Percentiles rank a stretch among this genome's conserved stretches.
phyloP scores from a whole-genome alignment of 345 rosid species.

The Syzygium grande region DNA sequence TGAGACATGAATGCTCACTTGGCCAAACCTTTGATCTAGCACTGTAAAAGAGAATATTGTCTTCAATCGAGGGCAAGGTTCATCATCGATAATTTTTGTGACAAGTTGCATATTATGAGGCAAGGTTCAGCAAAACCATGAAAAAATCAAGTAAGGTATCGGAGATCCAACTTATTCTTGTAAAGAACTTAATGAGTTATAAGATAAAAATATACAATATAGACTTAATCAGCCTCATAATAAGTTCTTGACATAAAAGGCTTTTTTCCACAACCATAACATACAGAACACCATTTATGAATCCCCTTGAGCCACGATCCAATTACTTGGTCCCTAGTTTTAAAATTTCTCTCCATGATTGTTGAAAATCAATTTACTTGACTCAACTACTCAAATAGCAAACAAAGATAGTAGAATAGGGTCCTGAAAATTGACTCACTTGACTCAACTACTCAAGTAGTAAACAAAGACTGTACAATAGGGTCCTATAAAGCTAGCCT shows the following conservation, averaged over 20 bases:
- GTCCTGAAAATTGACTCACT: not conserved
- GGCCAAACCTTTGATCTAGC: conserved; percentile 89
- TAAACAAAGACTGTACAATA: not conserved
- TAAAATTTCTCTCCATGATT: not conserved
- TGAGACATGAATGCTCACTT: conserved; percentile 28
- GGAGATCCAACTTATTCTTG: not conserved
- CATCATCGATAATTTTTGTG: conserved; percentile 58
- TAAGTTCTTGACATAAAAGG: not conserved
- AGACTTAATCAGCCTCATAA: not conserved
- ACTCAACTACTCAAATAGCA: not conserved
- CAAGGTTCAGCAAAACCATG: not conserved
- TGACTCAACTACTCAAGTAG: not conserved
- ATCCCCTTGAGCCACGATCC: not conserved
- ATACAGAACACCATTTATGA: not conserved
- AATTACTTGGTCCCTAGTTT: not conserved
- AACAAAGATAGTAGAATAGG: not conserved
- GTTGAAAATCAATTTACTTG: not conserved
- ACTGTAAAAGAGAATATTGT: conserved; percentile 61
- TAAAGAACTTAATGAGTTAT: not conserved
- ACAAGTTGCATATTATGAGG: conserved; percentile 31
- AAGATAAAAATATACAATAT: not conserved
- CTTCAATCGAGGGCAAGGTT: conserved; percentile 81
- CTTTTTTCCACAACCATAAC: not conserved
- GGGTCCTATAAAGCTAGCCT: not conserved
- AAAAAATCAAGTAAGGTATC: not conserved